phyloP scores from a whole-genome alignment of 2,329 filamentous ascomycete genomes.

The Graphilbum ipis-grandicollis region DNA sequence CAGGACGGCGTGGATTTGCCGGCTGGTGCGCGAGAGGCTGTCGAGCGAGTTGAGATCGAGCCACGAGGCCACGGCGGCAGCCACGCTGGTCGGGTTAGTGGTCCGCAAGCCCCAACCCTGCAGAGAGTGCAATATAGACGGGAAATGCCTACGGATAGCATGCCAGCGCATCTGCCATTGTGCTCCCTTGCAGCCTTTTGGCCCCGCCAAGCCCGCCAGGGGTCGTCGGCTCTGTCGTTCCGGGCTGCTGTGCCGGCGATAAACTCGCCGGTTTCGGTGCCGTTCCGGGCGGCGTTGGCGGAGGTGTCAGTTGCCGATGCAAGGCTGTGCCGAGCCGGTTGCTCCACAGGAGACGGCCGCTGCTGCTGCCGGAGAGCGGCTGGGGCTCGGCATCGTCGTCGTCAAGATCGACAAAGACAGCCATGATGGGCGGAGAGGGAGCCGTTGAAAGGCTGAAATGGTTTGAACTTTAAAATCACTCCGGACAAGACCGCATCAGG shows the following conservation, averaged over 20 bases:
- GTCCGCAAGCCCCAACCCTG: no score
- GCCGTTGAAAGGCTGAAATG: no score
- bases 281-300: conserved; percentile 2
- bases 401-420: conserved; percentile 16
- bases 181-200: conserved; percentile 36
- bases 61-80: conserved; percentile 53
- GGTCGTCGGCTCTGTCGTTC: background rate
- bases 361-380: conserved; percentile 9
- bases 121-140: no score
- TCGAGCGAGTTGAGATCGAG: conserved; percentile 82
- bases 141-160: conserved; percentile 54
- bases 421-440: no score
- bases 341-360: conserved; percentile 11
- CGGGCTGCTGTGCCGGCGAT: conserved; percentile 3
- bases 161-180: conserved; percentile 43
- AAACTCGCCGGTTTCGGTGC: conserved; percentile 1
- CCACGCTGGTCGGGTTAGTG: conserved; percentile 38
- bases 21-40: conserved; percentile 66
- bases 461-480: no score
- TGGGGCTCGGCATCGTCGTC: conserved; percentile 15
- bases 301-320: conserved; percentile 2
- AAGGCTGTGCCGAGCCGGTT: background rate
- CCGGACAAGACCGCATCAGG: no score
- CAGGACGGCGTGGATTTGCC: conserved; percentile 59
- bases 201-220: conserved; percentile 11